Conservation (phyloP, 2,329 filamentous ascomycete species). For the Celoporthe dispersa region DNA sequence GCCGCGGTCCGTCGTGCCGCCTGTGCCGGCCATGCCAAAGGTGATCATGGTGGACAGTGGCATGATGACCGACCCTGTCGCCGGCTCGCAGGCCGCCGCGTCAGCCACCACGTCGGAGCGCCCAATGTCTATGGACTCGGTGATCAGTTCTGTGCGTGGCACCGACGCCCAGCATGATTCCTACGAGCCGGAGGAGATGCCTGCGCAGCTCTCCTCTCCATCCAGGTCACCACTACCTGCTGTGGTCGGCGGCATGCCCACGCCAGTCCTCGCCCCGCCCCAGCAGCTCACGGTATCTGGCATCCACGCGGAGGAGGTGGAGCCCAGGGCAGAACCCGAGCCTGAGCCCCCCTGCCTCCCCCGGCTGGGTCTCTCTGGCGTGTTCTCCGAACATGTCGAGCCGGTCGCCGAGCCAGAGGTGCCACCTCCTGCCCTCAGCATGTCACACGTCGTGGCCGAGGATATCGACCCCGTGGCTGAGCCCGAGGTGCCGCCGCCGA, state of each 20-base stretch:
- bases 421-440: conserved; percentile 18
- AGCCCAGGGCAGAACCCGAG: conserved; percentile 43
- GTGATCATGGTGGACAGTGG: conserved; percentile 63
- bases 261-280: conserved; percentile 37
- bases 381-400: conserved; percentile 37
- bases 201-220: conserved; percentile 60
- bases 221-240: conserved; percentile 50
- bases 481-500: conserved; percentile 35
- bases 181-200: conserved; percentile 55
- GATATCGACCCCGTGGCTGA: conserved; percentile 37
- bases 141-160: conserved; percentile 29
- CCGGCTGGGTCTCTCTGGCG: conserved; percentile 40
- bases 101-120: conserved; percentile 42
- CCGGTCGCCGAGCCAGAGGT: conserved; percentile 33
- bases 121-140: conserved; percentile 49
- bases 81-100: conserved; percentile 42
- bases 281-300: conserved; percentile 49
- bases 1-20: conserved; percentile 44
- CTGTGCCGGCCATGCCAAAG: conserved; percentile 55
- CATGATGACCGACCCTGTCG: conserved; percentile 64
- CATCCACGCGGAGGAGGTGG: conserved; percentile 50
- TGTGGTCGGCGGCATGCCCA: conserved; percentile 31
- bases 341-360: conserved; percentile 40
- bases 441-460: conserved; percentile 19
- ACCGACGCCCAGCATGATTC: conserved; percentile 55